Evolutionary conservation across 768 basidiomycete genomes (phyloP), one percentile per base, ranked within the genome.

Genomic region (Mycena rosella): DNA sequence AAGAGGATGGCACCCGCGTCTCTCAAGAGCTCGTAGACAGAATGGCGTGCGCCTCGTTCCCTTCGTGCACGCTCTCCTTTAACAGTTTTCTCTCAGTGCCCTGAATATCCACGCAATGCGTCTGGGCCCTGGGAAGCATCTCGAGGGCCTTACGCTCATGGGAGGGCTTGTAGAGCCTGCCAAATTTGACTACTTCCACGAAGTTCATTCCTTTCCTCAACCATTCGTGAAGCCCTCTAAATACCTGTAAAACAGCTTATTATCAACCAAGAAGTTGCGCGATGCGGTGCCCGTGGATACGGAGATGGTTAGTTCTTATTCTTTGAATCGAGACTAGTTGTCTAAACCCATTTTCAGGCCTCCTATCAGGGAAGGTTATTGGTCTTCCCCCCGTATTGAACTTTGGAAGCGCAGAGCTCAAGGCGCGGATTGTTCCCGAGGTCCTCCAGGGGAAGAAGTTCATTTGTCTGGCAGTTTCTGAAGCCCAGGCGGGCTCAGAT

Each of bases 171-270:
- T 98, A 49, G 89, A 87, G 69, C 93, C 95, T 2, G 95, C 96
- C 77, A 89, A 91, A 77, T 96, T 91, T 71, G 93, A 96, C 76
- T 95, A 94, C 77, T 97, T 97, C 86, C 95, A 96, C 77, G 91
- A 92, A 79, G 88, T 88, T 5, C 40, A 42, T n/a, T n/a, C n/a
- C n/a, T n/a, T n/a, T n/a, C n/a, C n/a, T n/a, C n/a, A n/a, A n/a
- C n/a, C n/a, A n/a, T n/a, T n/a, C n/a, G n/a, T n/a, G n/a, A n/a
- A n/a, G n/a, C n/a, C n/a, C n/a, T n/a, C n/a, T n/a, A n/a, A n/a
- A 36, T 8, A 15, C 34, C 34, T 14, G 7, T 42, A 4, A 14
- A 38, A 11, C 68, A 94, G 89, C 83, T 96, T 58, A 88, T 96
- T 67, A 85, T 95, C 73, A 93, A 89, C n/a, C 91, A 96, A 84